phyloP scores from a whole-genome alignment of 1,139 yeast genomes.

The Candida buenavistaensis region DNA sequence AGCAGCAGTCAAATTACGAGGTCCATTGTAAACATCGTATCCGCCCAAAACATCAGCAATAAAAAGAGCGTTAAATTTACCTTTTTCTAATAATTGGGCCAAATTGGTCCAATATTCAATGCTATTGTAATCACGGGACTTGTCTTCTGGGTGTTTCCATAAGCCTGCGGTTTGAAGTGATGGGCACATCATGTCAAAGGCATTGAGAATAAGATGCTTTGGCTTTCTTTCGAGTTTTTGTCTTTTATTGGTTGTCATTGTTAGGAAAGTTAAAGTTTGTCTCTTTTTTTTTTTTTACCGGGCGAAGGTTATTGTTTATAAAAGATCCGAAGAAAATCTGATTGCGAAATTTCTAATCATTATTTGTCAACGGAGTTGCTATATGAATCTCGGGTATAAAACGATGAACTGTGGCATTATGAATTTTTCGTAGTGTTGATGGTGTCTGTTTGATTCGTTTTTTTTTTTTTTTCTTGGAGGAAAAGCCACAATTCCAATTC shows the following conservation, averaged over 20 bases:
- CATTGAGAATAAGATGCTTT: conserved; percentile 29
- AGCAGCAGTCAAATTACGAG: conserved; percentile 32
- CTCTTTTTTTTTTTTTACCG: too few relatives aligned
- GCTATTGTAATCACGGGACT: conserved; percentile 31
- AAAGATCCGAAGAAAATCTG: too few relatives aligned
- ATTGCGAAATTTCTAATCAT: not conserved
- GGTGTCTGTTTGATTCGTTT: too few relatives aligned
- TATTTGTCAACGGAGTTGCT: too few relatives aligned
- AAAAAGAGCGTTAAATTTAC: conserved; percentile 44
- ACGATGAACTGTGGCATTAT: too few relatives aligned
- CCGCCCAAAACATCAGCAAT: conserved; percentile 48
- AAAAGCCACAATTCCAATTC: too few relatives aligned
- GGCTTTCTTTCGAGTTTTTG: conserved; percentile 19
- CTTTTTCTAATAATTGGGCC: conserved; percentile 44
- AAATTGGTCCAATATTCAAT: conserved; percentile 47
- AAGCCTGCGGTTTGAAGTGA: conserved; percentile 39
- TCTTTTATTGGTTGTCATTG: conserved; percentile 12
- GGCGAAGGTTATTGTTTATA: too few relatives aligned
- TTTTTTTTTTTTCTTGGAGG: too few relatives aligned
- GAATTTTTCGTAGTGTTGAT: too few relatives aligned
- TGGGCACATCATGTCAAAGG: conserved; percentile 39
- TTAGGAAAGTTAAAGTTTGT: too few relatives aligned
- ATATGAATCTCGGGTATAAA: too few relatives aligned
- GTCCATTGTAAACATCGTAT: conserved; percentile 42
- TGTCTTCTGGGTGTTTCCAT: conserved; percentile 44